Evolutionary conservation across 2,329 filamentous ascomycete genomes (phyloP).

Genomic region (Penicillium sp.): DNA sequence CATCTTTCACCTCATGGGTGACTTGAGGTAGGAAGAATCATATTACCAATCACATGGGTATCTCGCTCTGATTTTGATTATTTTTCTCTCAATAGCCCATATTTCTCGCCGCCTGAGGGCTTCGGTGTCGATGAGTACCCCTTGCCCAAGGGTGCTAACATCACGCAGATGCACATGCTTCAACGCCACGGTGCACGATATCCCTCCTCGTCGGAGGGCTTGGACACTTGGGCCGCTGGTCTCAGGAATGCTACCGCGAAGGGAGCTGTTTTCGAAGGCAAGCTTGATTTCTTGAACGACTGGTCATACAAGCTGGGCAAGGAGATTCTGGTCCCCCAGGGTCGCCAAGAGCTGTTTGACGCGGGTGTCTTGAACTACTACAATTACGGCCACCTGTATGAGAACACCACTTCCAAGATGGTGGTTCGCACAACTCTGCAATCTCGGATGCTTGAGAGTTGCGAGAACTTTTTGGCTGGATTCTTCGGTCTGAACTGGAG

Average conservation of each 20-base stretch:
- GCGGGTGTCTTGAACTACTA: conserved; percentile 73
- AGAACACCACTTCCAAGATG: conserved; percentile 68
- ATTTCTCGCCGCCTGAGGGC: conserved; percentile 64
- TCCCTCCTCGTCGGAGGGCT: conserved; percentile 64
- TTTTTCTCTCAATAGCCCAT: conserved; percentile 64
- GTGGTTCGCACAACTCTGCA: conserved; percentile 75
- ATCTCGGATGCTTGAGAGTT: conserved; percentile 75
- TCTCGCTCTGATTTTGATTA: no score
- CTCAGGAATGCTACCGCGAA: conserved; percentile 56
- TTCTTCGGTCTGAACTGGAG: conserved; percentile 79
- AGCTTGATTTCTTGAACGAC: conserved; percentile 66
- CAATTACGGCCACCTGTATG: conserved; percentile 71
- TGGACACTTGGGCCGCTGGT: conserved; percentile 60
- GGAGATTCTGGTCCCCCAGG: conserved; percentile 73
- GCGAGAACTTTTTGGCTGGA: conserved; percentile 76
- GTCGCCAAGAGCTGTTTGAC: conserved; percentile 73
- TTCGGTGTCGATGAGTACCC: conserved; percentile 76
- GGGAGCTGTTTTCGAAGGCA: conserved; percentile 60
- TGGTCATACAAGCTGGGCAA: conserved; percentile 72
- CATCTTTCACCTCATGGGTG: conserved; percentile 74
- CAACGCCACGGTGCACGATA: conserved; percentile 75
- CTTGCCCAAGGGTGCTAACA: conserved; percentile 67
- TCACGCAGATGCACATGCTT: conserved; percentile 72
- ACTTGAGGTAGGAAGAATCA: conserved; percentile 51
- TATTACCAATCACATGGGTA: not conserved